Base-by-base conservation (phyloP, 495 filamentous ascomycete species). In the Symbiotaphrina buchneri region DNA sequence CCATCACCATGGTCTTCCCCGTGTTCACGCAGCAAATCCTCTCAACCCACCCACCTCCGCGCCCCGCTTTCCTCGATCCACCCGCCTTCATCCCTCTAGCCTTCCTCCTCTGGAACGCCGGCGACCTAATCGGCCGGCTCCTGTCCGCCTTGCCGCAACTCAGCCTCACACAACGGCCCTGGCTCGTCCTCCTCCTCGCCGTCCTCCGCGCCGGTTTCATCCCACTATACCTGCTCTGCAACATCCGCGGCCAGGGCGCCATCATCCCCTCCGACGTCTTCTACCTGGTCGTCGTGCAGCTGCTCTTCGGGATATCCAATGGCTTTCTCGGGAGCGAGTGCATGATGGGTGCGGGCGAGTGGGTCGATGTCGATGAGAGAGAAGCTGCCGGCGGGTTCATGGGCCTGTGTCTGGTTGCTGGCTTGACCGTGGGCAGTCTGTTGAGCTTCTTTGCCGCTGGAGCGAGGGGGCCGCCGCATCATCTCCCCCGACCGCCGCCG, bases 321-420 rank as follows among this genome's bases (percentile, higher is more conserved):
- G 87, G 87, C 2, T 94, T 72, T 61, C 36, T 99, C 6, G 76
- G 74, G 2, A 74, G 71, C 25, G 68, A 60, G 38, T 75, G 70
- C 47, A 94, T 99, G 87, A 91, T 95, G 71, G 77, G 73, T 1
- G 74, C 82, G 0, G 68, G 65, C 0, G 63, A 71, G 37, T 81
- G 65, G 61, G 84, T 94, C 13, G 68, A 67, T 4, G 66, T 66
- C 4, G 65, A 69, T 2, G 85, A 95, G 52, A 61, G 72, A 18
- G 81, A 92, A 55, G 80, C 82, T 11, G 71, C 82, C 5, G 87
- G 87, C 21, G 81, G 77, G 5, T 95, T 94, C 40, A 95, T 97
- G 87, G 78, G 78, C 6, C 45, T 91, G 41, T 77, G 74, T 53
- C 60, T 94, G 22, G 77, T 93, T 18, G 74, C 59, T 15, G 87